A percentile compares a stretch with the other conserved stretches of the same genome.
phyloP scores from a whole-genome alignment of 129 eudicot species.

The Saposhnikovia divaricata region DNA sequence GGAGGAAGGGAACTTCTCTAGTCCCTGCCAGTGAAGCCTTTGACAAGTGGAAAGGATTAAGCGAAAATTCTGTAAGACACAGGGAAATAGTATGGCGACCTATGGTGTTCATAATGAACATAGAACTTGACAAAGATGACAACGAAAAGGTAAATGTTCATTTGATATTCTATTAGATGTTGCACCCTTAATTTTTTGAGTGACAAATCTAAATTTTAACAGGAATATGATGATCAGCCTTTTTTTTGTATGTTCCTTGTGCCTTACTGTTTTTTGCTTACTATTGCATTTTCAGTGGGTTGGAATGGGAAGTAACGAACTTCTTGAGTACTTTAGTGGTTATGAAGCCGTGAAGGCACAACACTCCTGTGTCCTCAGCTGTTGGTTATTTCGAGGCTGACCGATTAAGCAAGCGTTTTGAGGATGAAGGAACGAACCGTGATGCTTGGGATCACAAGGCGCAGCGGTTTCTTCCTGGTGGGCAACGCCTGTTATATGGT shows the following conservation, averaged over 20 bases:
- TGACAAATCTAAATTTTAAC: not conserved
- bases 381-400: slow-evolving; percentile 76
- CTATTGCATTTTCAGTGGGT: slow-evolving; percentile 51
- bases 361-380: slow-evolving; percentile 48
- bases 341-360: slow-evolving; percentile 60
- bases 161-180: not conserved
- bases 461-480: slow-evolving; percentile 34
- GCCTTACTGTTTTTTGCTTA: too few species aligned
- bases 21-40: slow-evolving; percentile 62
- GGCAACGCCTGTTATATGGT: slow-evolving; percentile 64
- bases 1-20: slow-evolving; percentile 42
- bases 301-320: slow-evolving; percentile 89
- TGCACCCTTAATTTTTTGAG: not conserved
- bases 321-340: slow-evolving; percentile 51
- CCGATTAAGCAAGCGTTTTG: slow-evolving; percentile 59
- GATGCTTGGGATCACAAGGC: slow-evolving; percentile 48
- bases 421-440: slow-evolving; percentile 37
- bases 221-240: not conserved
- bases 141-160: slow-evolving; percentile 52
- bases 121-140: slow-evolving; percentile 57
- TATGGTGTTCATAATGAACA: slow-evolving; percentile 77
- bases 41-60: slow-evolving; percentile 69
- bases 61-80: slow-evolving; percentile 27
- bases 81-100: slow-evolving; percentile 84
- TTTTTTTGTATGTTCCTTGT: not conserved